These are phyloP conservation scores for Hansenula anomala DNA, from an alignment of 1,139 yeast species.

Conservation along the genomic window DNA sequence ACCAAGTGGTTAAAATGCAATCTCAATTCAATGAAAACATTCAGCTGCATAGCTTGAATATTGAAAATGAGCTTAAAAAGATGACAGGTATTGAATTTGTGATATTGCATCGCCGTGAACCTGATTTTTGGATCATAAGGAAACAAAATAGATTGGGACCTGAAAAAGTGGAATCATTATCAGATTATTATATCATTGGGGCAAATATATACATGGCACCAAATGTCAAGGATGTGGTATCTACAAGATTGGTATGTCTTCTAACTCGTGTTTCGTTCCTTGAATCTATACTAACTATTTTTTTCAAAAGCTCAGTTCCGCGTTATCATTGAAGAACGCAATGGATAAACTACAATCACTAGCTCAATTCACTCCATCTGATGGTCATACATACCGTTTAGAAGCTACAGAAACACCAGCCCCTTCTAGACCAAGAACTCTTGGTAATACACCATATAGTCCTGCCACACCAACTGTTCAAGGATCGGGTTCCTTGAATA, in stretches of 20 bases:
- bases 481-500: constrained; percentile 4
- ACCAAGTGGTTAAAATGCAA: constrained; percentile 94
- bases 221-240: constrained; percentile 45
- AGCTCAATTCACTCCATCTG: constrained; percentile 30
- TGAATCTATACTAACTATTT: constrained; percentile 1
- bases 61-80: constrained; percentile 54
- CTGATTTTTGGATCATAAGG: constrained; percentile 87
- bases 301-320: constrained; percentile 20
- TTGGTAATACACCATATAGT: constrained; percentile 16
- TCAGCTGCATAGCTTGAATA: constrained; percentile 25
- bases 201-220: constrained; percentile 95
- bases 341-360: constrained; percentile 25
- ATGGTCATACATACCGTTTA: constrained; percentile 29
- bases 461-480: constrained; percentile 15
- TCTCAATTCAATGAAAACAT: constrained; percentile 73
- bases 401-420: constrained; percentile 4
- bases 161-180: constrained; percentile 45
- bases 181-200: constrained; percentile 84
- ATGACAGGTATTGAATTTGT: constrained; percentile 87
- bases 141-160: constrained; percentile 67
- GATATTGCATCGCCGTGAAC: constrained; percentile 71
- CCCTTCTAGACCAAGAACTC: constrained; percentile 15
- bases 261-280: constrained; percentile 4
- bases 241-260: constrained; percentile 43
- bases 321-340: constrained; percentile 26